phyloP scores from a whole-genome alignment of 768 basidiomycete genomes.

The Agrocybe chaxingu region DNA sequence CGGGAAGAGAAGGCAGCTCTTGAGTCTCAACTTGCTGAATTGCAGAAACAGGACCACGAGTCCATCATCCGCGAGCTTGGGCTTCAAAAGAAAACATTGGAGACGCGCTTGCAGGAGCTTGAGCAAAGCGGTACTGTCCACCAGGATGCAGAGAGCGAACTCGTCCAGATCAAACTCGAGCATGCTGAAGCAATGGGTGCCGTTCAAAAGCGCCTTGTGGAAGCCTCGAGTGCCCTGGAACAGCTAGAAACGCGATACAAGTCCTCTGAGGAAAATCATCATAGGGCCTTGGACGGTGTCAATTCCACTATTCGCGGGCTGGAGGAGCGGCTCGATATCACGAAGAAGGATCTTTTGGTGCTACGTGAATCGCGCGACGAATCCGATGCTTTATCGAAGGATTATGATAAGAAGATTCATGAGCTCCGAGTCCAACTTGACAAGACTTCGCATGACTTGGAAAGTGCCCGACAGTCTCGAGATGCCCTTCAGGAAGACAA shows the following conservation, averaged over 20 bases:
- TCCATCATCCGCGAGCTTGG: slow-evolving; percentile 23
- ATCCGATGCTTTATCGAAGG: slow-evolving; percentile 11
- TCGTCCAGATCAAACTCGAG: slow-evolving; percentile 29
- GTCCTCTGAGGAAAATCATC: slow-evolving; percentile 28
- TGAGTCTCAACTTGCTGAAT: slow-evolving; percentile 19
- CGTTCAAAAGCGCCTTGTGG: slow-evolving; percentile 34
- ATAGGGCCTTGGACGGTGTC: slow-evolving; percentile 28
- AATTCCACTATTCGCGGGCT: slow-evolving; percentile 22
- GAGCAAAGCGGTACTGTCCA: slow-evolving; percentile 15
- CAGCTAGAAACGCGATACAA: slow-evolving; percentile 29
- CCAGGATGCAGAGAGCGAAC: slow-evolving; percentile 22
- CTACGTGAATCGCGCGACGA: slow-evolving; percentile 20
- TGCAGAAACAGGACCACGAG: slow-evolving; percentile 21
- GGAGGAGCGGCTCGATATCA: slow-evolving; percentile 14
- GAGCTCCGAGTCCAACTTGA: slow-evolving; percentile 19
- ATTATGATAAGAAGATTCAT: slow-evolving; percentile 14
- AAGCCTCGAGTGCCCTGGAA: slow-evolving; percentile 30
- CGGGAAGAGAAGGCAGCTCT: slow-evolving; percentile 16
- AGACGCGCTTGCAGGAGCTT: slow-evolving; percentile 21
- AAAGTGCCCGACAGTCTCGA: slow-evolving; percentile 9
- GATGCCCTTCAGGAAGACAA: slow-evolving; percentile 18
- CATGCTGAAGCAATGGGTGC: slow-evolving; percentile 34
- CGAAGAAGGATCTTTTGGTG: slow-evolving; percentile 13
- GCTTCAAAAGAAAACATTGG: slow-evolving; percentile 24
- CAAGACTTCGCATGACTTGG: slow-evolving; percentile 8